Base-by-base conservation (phyloP, 139 green algal genomes). In the Micractinium sp. region DNA sequence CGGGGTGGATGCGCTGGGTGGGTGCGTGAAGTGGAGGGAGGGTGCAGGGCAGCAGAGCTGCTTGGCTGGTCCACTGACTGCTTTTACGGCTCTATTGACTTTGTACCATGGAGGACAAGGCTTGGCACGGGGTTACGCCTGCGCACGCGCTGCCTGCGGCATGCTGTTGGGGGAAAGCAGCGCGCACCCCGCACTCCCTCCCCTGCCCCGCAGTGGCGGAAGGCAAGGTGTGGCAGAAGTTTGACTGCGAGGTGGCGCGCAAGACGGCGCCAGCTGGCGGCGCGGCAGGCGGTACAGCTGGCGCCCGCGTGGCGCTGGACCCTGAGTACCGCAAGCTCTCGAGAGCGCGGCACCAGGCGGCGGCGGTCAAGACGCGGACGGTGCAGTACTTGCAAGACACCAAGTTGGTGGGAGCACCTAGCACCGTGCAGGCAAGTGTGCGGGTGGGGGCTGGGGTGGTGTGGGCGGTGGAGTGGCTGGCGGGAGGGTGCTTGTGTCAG, bases 221-320 rank as follows among this genome's bases (percentile, higher is more conserved):
- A 73, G 93, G 93, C 63, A 60, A 76, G 20, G 90, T 94, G 39
- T 71, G 88, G 33, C 92, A 94, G 63, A 90, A 91, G 56, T 90
- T 94, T 60, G 93, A 95, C 79, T 82, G 93, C 29, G 82, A 94
- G 82, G 87, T 92, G 14, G 80, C 69, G 5, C 71, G 82, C 33
- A 66, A 74, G 39, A 61, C 53, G 36, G 39, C 87, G 25, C 19
- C 66, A 15, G 63, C n/a, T 3, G 67, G 33, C 13, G 67, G 38
- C 60, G 29, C 23, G 1, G 63, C n/a, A 1, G 67, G 33, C 13
- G 67, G 38, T 35, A 29, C 23, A 16, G 53, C 15, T 60, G 63
- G 16, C 35, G 77, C 20, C 63, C 16, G 56, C 27, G 60, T 92
- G 23, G 73, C 71, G 67, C 60, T 91, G 0, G 85, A 94, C 56